Base-by-base conservation (phyloP, 176 grass and related monocot species). In the barley (Hordeum vulgare) region DNA sequence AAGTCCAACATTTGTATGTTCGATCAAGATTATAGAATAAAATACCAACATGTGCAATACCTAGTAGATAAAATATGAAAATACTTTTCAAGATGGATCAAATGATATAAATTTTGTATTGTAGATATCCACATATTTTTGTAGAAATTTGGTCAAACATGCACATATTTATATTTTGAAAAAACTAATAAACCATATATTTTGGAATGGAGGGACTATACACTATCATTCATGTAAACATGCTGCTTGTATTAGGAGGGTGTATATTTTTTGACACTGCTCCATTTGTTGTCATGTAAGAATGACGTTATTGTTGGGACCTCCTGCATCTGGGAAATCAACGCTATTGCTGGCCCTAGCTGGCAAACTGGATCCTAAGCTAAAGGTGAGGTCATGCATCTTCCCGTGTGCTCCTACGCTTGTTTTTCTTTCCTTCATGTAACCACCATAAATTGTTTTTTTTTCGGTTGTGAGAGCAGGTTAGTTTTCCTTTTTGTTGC, bases 291-390 rank as follows among this genome's bases (percentile, higher is more conserved):
- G 11, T 64, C 60, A 15, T 67, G 14, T 8, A 41, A 96, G 94
- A 85, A 96, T 96, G 90, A 96, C 94, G 54, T 74, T 96, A 76
- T 79, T 96, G 29, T 57, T 96, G 54, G 94, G 94, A 21, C 90
- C 94, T 82, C 90, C 90, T 53, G 84, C 74, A 80, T 96, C 94
- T 71, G 94, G 90, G 65, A 93, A 96, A 73, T 82, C 94, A 13
- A 96, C 94, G 8, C 74, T 96, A 11, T 82, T 93, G 37, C 56
- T 80, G 58, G 86, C 86, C 25, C 88, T 90, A 66, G 86, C 90
- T 71, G 88, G 90, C 71, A 96, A 90, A 89, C 73, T 93, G n/a
- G 88, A 96, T 85, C 54, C 83, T 76, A 84, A 82, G 64, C 81
- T 96, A 67, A 95, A 92, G 90, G 90, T 90, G 44, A 77, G 21